Evolutionary conservation across 176 grass and related monocot species (phyloP), one percentile per base, ranked within the genome.

Genomic region (Aegilops tauschii): DNA sequence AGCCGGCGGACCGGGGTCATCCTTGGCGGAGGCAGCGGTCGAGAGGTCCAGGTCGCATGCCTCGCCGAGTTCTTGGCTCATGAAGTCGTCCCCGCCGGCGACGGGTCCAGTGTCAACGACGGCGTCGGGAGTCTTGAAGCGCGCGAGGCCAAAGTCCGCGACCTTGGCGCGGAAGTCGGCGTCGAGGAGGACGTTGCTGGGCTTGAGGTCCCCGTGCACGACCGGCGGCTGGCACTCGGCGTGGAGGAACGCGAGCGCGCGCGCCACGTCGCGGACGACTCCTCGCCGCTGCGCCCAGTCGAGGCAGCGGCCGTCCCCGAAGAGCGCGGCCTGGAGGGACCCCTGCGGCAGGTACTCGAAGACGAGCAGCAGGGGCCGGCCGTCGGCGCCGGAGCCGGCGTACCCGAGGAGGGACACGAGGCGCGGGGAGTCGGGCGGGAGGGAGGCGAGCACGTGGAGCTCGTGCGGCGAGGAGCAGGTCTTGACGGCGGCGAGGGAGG

Each of bases 141-240:
- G 82, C n/a, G 93, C 91, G 25, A 98, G 87, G 27, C 96, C 96
- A 65, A 98, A 96, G 67, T 98, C 93, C 2, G 92, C 91, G 58
- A 98, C 25, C 81, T 98, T 98, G 52, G 92, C 93, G 40, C 87
- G 88, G 84, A 94, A 91, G 42, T 88, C 83, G 37, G 68, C 62
- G 5, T 88, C 86, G 27, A 98, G 93, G 37, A 98, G 94, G 16
- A 98, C 85, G 72, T 98, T 96, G 86, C 94, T 96, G 68, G 94
- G 97, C 89, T 98, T 98, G 66, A 98, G 89, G 79, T 98, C 94
- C 32, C 94, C 92, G 74, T 98, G 94, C 45, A 98, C 89, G 50
- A 98, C 90, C 18, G 90, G 94, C 4, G 94, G 93, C 30, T 90
- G 82, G 81, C 90, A 94, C 67, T 96, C 82, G 39, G 65, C 36